Evolutionary conservation across 306 rosid species (phyloP).

Genomic region (Citrullus colocynthis): DNA sequence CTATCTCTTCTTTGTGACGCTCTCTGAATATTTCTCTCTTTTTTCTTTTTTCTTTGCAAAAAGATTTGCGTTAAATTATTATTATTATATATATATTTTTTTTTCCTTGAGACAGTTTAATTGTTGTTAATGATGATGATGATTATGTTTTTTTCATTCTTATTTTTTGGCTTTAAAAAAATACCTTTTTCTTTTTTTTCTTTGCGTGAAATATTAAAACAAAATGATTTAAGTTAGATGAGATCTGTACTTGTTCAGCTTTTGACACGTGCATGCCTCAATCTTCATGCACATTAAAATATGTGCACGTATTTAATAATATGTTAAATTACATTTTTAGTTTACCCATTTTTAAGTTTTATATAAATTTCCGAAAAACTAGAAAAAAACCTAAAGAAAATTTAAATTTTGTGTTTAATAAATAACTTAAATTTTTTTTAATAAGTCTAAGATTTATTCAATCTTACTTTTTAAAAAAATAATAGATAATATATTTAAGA

Average conservation of each 20-base stretch:
- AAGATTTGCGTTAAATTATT: neutral
- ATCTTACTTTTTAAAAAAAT: too few relatives aligned
- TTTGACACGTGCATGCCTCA: neutral
- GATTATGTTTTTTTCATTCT: neutral
- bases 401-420: too few relatives aligned
- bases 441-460: too few relatives aligned
- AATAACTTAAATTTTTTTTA: too few relatives aligned
- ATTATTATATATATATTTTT: neutral
- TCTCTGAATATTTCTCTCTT: neutral
- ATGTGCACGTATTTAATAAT: neutral
- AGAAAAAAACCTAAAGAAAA: too few relatives aligned
- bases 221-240: neutral
- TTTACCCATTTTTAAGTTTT: too few relatives aligned
- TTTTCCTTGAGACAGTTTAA: neutral
- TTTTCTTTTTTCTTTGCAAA: neutral
- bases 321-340: too few relatives aligned
- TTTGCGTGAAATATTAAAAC: neutral
- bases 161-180: neutral
- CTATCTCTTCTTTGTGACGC: constrained; percentile 10
- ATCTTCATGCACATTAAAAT: neutral
- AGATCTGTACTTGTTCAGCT: neutral
- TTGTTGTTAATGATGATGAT: neutral
- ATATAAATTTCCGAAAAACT: too few relatives aligned
- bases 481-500: too few relatives aligned
- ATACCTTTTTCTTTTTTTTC: neutral